These are phyloP conservation scores for Fusarium secorum DNA, from an alignment of 2,329 filamentous ascomycete species.

Conservation along the genomic window DNA sequence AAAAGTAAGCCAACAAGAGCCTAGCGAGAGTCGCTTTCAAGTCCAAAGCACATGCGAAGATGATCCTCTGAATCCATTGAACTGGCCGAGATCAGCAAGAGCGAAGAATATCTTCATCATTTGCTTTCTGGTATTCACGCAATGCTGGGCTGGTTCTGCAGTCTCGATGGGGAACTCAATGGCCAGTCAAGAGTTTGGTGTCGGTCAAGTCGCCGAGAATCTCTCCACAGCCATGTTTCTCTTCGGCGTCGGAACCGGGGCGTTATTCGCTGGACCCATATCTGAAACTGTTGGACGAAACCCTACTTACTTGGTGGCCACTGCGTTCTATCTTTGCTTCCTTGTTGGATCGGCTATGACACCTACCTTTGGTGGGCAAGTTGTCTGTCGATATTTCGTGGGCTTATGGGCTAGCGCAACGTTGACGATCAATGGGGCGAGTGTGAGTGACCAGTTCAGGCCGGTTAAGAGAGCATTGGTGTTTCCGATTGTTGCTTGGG, in stretches of 20 bases:
- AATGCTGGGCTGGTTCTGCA: conserved; percentile 57
- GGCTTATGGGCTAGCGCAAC: conserved; percentile 1
- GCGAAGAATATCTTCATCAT: conserved; percentile 46
- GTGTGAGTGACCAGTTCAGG: background rate
- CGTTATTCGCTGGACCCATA: conserved; percentile 47
- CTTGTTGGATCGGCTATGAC: background rate
- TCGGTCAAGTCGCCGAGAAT: conserved; percentile 58
- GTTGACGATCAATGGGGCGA: background rate
- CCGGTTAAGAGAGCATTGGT: background rate
- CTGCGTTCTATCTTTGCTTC: background rate
- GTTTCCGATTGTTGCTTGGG: background rate
- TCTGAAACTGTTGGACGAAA: conserved; percentile 50
- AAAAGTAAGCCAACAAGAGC: background rate
- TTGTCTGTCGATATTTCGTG: background rate
- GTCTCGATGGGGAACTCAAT: conserved; percentile 57
- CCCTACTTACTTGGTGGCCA: conserved; percentile 43
- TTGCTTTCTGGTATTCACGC: conserved; percentile 50
- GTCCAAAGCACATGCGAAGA: conserved; percentile 4
- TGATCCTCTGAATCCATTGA: conserved; percentile 52
- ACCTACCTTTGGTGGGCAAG: conserved; percentile 1
- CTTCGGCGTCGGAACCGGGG: conserved; percentile 47
- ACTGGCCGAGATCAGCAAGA: conserved; percentile 45
- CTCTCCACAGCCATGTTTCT: conserved; percentile 51
- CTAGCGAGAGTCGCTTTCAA: background rate
- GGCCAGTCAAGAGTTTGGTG: conserved; percentile 54